These are phyloP conservation scores for Pecoramyces ruminantium DNA, from an alignment of 192 early-diverging fungal species.

Conservation along the genomic window DNA sequence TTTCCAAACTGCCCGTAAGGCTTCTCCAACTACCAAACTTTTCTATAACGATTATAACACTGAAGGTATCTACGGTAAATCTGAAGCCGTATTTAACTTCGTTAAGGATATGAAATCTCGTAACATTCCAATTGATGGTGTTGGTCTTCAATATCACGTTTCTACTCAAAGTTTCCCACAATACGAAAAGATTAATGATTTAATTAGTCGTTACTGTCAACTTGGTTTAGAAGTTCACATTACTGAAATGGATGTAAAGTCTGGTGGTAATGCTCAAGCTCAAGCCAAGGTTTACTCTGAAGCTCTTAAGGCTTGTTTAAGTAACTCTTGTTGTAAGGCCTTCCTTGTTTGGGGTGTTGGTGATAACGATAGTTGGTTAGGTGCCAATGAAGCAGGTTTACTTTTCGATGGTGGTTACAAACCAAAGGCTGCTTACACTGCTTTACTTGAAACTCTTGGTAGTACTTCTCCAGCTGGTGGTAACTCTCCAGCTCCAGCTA, in stretches of 20 bases:
- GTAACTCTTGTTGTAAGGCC: not conserved
- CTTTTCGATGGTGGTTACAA: not conserved
- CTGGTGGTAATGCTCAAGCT: not conserved
- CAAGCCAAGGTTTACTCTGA: not conserved
- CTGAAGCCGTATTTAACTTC: constrained; percentile 5
- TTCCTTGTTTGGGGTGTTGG: not conserved
- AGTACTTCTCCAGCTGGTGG: not conserved
- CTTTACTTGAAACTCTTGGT: not conserved
- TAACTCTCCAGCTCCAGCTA: not conserved
- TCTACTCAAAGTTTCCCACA: not conserved
- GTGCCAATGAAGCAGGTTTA: not conserved
- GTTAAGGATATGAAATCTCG: constrained; percentile 4
- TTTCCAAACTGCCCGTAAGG: constrained; percentile 12
- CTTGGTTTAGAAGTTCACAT: not conserved
- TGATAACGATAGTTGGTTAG: not conserved
- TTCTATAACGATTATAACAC: constrained; percentile 15
- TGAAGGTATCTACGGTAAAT: constrained; percentile 2
- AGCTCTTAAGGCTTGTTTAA: not conserved
- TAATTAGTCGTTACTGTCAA: not conserved
- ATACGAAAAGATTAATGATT: not conserved
- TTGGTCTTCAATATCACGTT: constrained; percentile 12
- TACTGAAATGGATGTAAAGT: not conserved
- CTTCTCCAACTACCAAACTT: constrained; percentile 12
- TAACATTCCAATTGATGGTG: constrained; percentile 13
- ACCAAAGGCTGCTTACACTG: not conserved